A percentile compares a stretch with the other conserved stretches of the same genome.
Evolutionary conservation across 2,329 filamentous ascomycete species (phyloP).

Genomic region (Sclerotinia glacialis): DNA sequence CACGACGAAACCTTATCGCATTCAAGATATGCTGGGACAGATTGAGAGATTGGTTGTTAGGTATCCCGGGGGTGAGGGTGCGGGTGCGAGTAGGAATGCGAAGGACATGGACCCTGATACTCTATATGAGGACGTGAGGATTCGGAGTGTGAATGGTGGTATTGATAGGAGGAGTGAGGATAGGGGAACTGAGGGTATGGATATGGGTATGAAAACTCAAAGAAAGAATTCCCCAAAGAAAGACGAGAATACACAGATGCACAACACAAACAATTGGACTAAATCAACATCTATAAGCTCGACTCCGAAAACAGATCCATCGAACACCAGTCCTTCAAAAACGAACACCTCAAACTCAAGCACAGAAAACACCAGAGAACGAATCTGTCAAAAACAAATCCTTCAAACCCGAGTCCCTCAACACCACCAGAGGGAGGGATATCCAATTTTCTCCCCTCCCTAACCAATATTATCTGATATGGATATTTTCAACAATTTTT

Average conservation of each 20-base stretch:
- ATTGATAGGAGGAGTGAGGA: too few species aligned
- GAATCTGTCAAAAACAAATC: background rate
- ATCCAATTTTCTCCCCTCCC: background rate
- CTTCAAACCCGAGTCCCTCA: background rate
- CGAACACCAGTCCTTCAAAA: too few species aligned
- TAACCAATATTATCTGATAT: background rate
- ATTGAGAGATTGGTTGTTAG: constrained; percentile 28
- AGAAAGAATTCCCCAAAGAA: too few species aligned
- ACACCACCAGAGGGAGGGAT: too few species aligned
- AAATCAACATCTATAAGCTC: background rate
- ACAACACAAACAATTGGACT: background rate
- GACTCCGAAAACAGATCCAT: too few species aligned
- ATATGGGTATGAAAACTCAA: too few species aligned
- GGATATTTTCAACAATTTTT: background rate
- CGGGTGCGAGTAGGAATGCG: too few species aligned
- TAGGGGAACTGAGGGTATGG: too few species aligned
- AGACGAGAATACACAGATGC: too few species aligned
- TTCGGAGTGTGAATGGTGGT: too few species aligned
- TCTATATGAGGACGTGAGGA: too few species aligned
- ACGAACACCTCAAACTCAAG: background rate
- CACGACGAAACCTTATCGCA: constrained; percentile 33
- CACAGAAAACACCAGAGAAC: too few species aligned
- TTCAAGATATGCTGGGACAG: constrained; percentile 32
- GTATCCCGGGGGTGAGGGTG: background rate
- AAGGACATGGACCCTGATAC: background rate